Base-by-base conservation (phyloP, 2,329 filamentous ascomycete species). In the Neonectria hederae region DNA sequence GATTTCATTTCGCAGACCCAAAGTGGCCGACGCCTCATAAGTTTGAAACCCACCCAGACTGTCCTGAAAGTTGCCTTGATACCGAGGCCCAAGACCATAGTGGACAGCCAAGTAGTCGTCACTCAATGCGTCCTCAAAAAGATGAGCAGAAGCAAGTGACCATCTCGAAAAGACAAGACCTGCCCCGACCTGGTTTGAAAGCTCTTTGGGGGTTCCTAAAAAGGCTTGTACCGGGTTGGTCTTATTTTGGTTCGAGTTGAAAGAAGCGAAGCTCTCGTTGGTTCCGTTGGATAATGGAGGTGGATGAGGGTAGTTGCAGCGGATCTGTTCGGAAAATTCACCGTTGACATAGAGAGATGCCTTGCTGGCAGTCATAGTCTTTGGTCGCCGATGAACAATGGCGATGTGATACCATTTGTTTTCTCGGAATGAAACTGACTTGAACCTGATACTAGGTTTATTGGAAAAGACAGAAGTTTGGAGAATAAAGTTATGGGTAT, bases 21-120 rank as follows among this genome's bases (percentile, higher is more conserved):
- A 82, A 58, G 92, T 90, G 8, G 96, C 95, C 1, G 96, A 98
- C 7, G 96, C 95, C 72, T 92, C 89, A 76, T 99, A 99, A 0
- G 97, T 99, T 75, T 98, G 94, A 74, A 99, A 97, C 2, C 94
- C 95, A 5, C 97, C 96, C 14, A 99, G 85, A 71, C 93, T 96
- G 75, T 99, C 96, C 79, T 99, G 96, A 72, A 97, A 97, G 76
- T 99, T 99, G 17, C 96, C 96, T 74, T 93, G 90, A 72, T 99
- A 99, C 52, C 93, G 89, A 24, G 94, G 92, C 0, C 96, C 95
- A 19, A 99, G 89, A 54, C 94, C 92, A 76, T 91, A 93, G 73
- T 97, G 93, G 0, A 99, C 96, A 13, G 95, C 91, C 59, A 99
- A 84, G 65, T 97, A 87, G 77, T 99, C 96, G 75, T 98, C 95